These are phyloP conservation scores for Solanum bulbocastanum DNA, from an alignment of 257 asterid species.

Conservation along the genomic window DNA sequence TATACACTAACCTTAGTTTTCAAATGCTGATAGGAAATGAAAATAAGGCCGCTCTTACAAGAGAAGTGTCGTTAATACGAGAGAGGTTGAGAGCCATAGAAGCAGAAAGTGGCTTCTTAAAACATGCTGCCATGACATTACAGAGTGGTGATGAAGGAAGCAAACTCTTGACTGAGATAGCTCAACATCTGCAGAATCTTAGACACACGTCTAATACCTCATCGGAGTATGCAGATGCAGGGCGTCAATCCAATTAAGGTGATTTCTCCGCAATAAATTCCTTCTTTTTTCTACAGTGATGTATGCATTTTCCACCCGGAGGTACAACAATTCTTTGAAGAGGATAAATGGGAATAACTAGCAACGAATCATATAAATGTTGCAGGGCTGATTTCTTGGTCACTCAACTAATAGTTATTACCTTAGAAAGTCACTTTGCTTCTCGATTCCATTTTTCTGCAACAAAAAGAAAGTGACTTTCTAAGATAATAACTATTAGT, in stretches of 20 bases:
- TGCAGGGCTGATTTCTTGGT: background rate
- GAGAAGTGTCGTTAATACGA: conserved; percentile 41
- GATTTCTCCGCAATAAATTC: background rate
- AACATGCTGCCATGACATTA: conserved; percentile 68
- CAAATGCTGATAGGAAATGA: conserved; percentile 8
- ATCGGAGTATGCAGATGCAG: background rate
- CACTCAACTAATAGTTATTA: background rate
- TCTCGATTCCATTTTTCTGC: background rate
- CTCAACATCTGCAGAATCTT: conserved; percentile 56
- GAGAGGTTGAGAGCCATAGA: conserved; percentile 53
- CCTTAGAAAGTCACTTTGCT: background rate
- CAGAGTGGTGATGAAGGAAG: conserved; percentile 67
- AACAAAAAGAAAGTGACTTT: background rate
- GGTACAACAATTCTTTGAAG: background rate
- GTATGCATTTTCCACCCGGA: background rate
- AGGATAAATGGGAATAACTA: background rate
- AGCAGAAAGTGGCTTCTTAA: conserved; percentile 61
- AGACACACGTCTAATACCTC: conserved; percentile 23
- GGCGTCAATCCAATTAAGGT: background rate
- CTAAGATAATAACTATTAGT: background rate
- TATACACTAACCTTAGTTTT: background rate
- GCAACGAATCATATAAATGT: background rate
- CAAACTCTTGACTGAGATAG: conserved; percentile 69
- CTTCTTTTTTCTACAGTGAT: background rate
- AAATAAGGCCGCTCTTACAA: conserved; percentile 25